Evolutionary conservation across 768 basidiomycete species (phyloP).

Genomic region (Leccinum aurantiacum): DNA sequence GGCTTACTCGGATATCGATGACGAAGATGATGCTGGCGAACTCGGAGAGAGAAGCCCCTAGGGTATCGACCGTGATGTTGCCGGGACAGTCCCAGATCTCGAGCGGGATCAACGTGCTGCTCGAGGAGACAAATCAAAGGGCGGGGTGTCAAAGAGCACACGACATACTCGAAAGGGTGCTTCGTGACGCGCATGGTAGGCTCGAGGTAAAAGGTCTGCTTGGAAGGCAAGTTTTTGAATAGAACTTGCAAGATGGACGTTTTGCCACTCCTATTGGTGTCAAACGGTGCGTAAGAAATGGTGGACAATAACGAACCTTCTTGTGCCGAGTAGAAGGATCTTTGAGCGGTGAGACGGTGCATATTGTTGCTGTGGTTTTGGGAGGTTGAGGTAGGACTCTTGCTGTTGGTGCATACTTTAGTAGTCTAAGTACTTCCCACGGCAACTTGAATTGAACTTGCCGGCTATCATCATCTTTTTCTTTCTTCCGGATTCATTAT

Average conservation of each 20-base stretch:
- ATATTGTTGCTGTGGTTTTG: constrained; percentile 15
- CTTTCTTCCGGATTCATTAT: constrained; percentile 36
- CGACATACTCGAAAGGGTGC: constrained; percentile 75
- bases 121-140: neutral
- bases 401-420: constrained; percentile 9
- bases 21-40: constrained; percentile 90
- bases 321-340: constrained; percentile 69
- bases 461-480: neutral
- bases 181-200: constrained; percentile 77
- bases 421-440: constrained; percentile 10
- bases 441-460: neutral
- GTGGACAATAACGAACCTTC: constrained; percentile 44
- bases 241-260: constrained; percentile 88
- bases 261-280: constrained; percentile 73
- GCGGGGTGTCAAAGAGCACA: neutral
- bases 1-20: constrained; percentile 85
- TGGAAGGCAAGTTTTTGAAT: constrained; percentile 81
- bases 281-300: neutral
- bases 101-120: constrained; percentile 86
- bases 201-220: constrained; percentile 89
- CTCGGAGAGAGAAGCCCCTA: constrained; percentile 70
- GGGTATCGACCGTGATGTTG: constrained; percentile 75
- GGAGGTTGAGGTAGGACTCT: constrained; percentile 12
- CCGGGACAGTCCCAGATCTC: constrained; percentile 97
- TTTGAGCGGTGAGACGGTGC: constrained; percentile 48